Base-by-base conservation (phyloP, 306 rosid genomes). In the Spatholobus suberectus region DNA sequence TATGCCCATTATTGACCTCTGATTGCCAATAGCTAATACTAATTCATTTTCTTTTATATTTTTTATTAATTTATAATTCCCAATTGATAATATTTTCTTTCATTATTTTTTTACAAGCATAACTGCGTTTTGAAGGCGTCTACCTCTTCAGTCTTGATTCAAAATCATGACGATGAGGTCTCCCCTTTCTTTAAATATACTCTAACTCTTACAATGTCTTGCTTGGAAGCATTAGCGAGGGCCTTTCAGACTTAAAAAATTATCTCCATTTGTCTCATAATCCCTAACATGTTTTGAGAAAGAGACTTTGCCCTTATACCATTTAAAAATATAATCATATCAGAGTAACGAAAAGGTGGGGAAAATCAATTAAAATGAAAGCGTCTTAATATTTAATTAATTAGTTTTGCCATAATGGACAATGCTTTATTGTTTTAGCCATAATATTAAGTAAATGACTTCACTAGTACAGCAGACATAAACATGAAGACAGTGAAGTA, bases 141-240 rank as follows among this genome's bases (percentile, higher is more conserved):
- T 14, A 62, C 15, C 41, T 63, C 21, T 59, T 21, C 61, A 83
- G 24, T 35, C 17, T 79, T 76, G 51, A 78, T 81, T 72, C 43
- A 87, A 86, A 86, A 82, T 75, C 40, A 61, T 34, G 23, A 15
- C 10, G 81, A 84, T 59, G 43, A 78, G 46, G 66, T 37, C 62
- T 73, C 35, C 65, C 69, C 37, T 82, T 71, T 68, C 92, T 90
- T 86, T 58, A 59, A 81, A 78, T 70, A 86, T 83, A 86, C 89
- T 80, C 85, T 35, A 55, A 71, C 40, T 13, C 65, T 63, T 77
- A 37, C 70, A 20, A 68, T 44, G 85, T 81, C 54, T 91, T 90
- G 89, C 91, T 91, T 84, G 90, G 86, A 87, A 85, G 89, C 87
- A 77, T 87, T 77, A 55, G 24, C 49, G 81, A 81, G 90, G 87